Evolutionary conservation across 1,284 basidiomycete species (phyloP).

Genomic region (Cerioporus squamosus): DNA sequence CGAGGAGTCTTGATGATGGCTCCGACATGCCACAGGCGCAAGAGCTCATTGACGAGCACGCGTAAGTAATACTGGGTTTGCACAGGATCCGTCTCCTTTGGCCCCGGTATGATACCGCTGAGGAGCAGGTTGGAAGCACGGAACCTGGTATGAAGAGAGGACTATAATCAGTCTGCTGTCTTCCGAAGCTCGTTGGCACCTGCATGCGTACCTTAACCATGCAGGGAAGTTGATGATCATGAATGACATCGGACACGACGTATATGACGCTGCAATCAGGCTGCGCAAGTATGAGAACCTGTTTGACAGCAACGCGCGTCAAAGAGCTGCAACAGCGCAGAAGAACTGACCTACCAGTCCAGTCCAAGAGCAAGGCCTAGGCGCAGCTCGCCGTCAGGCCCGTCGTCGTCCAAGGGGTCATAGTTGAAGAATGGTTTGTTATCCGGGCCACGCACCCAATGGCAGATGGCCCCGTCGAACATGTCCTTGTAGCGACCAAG

Average conservation of each 20-base stretch:
- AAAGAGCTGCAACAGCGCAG: too few relatives aligned
- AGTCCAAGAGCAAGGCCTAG: constrained; percentile 30
- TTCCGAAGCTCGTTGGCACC: too few relatives aligned
- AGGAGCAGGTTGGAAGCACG: constrained; percentile 36
- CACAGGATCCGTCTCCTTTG: constrained; percentile 38
- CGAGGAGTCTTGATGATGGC: constrained; percentile 24
- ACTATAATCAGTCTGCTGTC: not conserved
- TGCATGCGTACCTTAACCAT: constrained; percentile 25
- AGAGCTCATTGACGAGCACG: constrained; percentile 37
- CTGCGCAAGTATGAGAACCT: constrained; percentile 41
- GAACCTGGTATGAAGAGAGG: constrained; percentile 25
- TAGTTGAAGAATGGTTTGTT: constrained; percentile 26
- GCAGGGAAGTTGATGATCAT: constrained; percentile 35
- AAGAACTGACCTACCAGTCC: constrained; percentile 28
- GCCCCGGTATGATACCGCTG: constrained; percentile 39
- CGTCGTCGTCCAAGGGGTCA: not conserved
- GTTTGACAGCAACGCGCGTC: too few relatives aligned
- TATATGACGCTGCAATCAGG: constrained; percentile 37
- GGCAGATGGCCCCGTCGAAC: constrained; percentile 29
- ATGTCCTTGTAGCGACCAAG: constrained; percentile 24
- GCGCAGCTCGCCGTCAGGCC: constrained; percentile 24
- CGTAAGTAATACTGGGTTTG: constrained; percentile 35
- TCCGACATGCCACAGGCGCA: constrained; percentile 34
- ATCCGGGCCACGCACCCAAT: constrained; percentile 23
- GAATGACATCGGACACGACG: constrained; percentile 37